Conservation (phyloP, 495 filamentous ascomycete species). For the Entonaema liquescens region DNA sequence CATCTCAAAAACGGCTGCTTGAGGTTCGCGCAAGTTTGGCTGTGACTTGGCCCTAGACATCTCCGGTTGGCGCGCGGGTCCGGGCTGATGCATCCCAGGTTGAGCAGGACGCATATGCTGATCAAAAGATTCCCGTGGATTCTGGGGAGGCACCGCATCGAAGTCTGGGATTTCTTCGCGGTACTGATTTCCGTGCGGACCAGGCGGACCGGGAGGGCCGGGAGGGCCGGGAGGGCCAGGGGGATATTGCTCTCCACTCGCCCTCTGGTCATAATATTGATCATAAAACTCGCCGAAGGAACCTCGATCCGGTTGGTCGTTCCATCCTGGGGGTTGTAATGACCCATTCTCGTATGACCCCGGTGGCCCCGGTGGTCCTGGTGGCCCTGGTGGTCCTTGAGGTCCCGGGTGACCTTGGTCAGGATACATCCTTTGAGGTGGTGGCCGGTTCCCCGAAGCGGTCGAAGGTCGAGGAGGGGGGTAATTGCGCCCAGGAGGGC, state of each 20-base stretch:
- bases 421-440: constrained; percentile 56
- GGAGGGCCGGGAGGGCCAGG: not conserved
- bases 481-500: constrained; percentile 53
- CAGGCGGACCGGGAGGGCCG: not conserved
- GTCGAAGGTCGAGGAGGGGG: constrained; percentile 59
- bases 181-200: constrained; percentile 46
- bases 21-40: constrained; percentile 68
- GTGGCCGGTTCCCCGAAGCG: constrained; percentile 57
- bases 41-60: constrained; percentile 70
- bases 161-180: constrained; percentile 75
- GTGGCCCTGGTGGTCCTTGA: not conserved
- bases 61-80: constrained; percentile 54
- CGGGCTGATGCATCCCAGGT: constrained; percentile 51
- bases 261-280: constrained; percentile 59
- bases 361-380: constrained; percentile 42
- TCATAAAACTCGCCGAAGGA: constrained; percentile 65
- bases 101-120: constrained; percentile 50
- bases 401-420: constrained; percentile 47
- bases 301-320: constrained; percentile 43
- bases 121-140: constrained; percentile 59
- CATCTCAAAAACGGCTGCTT: constrained; percentile 76
- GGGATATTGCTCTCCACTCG: constrained; percentile 46
- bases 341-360: constrained; percentile 40
- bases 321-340: constrained; percentile 42
- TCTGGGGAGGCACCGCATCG: constrained; percentile 65